Evolutionary conservation across 2,329 filamentous ascomycete genomes (phyloP), one percentile per base, ranked within the genome.

Genomic region (Leptographium flavum): DNA sequence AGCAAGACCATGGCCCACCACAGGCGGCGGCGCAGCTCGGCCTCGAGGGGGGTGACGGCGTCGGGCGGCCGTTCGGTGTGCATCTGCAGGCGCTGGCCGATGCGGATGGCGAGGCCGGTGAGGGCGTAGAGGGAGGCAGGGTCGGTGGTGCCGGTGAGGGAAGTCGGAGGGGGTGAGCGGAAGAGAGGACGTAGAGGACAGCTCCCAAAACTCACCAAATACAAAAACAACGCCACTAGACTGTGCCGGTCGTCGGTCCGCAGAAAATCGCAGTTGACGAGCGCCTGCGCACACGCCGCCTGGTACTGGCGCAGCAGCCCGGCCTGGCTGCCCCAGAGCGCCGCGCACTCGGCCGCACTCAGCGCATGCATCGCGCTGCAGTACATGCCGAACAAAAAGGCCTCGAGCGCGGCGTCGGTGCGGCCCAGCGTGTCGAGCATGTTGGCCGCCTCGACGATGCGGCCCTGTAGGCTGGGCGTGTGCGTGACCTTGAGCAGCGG

Each of bases 1-100:
- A 79, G 73, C 4, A 72, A 55, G 0, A 73, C 57, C 0, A 82
- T 57, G 0, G 72, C 64, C 76, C 76, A 81, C 76, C 76, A 81
- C 0, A 81, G 63, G 35, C 76, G 61, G 27, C 76, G 69, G 14
- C 75, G 68, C 63, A 79, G 67, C 56, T 81, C 76, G 2, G 67
- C 68, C 51, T 80, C 74, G 10, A 71, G 67, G 2, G 54, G 21
- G 17, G 17, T 22, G 27, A 19, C 14, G 9, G 13, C 28, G 25
- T n/a, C 11, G n/a, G 25, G 10, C 23, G n/a, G 49, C 54, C 1
- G 54, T 39, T 11, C 54, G 49, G 0, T 48, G 50, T 0, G 63
- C 53, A 13, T 30, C 21, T 21, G 21, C 58, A 80, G 69, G 8
- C 71, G 65, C 46, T 72, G 63, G 2, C 72, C 76, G n/a, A 74